Conservation (phyloP, 495 filamentous ascomycete species). For the Podospora appendiculata region DNA sequence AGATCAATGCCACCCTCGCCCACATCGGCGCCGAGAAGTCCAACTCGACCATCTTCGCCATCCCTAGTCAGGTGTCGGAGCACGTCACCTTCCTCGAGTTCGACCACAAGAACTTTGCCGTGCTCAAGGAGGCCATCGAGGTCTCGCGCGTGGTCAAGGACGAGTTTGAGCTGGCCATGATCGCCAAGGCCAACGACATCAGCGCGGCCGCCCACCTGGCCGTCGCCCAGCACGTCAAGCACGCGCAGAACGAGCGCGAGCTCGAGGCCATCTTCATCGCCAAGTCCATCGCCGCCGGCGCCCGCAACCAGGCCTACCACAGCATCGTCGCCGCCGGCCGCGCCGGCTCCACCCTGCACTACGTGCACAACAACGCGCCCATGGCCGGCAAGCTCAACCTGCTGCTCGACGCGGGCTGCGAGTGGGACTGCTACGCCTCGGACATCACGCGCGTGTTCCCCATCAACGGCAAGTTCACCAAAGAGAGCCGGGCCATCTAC, state of each 20-base stretch:
- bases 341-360: constrained; percentile 80
- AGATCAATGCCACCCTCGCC: constrained; percentile 59
- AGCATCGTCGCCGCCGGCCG: constrained; percentile 73
- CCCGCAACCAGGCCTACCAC: constrained; percentile 74
- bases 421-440: constrained; percentile 72
- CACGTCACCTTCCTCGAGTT: constrained; percentile 58
- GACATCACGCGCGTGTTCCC: constrained; percentile 92
- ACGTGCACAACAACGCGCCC: constrained; percentile 66
- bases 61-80: constrained; percentile 62
- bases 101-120: constrained; percentile 48
- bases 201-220: constrained; percentile 67
- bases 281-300: constrained; percentile 65
- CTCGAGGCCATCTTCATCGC: constrained; percentile 72
- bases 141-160: constrained; percentile 73
- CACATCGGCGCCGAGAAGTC: constrained; percentile 30
- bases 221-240: constrained; percentile 57
- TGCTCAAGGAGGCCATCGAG: constrained; percentile 71
- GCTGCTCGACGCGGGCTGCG: constrained; percentile 76
- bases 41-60: constrained; percentile 56
- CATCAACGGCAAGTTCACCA: constrained; percentile 64
- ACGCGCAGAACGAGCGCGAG: constrained; percentile 70
- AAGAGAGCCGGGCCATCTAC: constrained; percentile 71
- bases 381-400: constrained; percentile 63
- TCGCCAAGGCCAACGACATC: constrained; percentile 76
- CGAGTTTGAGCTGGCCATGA: constrained; percentile 74